Evolutionary conservation across 768 basidiomycete genomes (phyloP), one percentile per base, ranked within the genome.

Genomic region (Leccinum barrowsii): DNA sequence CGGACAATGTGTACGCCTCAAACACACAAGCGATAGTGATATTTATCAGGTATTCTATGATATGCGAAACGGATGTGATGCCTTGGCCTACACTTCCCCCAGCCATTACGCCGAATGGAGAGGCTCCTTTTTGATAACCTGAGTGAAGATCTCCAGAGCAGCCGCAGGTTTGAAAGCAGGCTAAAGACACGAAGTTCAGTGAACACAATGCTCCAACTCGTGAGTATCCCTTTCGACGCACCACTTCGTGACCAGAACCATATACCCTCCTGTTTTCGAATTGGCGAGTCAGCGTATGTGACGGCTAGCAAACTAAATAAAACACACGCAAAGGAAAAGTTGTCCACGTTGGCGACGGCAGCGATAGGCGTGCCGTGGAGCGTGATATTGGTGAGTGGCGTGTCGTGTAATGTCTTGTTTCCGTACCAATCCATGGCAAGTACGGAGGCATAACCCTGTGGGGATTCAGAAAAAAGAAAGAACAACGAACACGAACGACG

Each of bases 311-410:
- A 37, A 37, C 15, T 0, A 37, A 35, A 34, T 12, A 34, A 12
- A 21, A 79, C 85, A 65, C 57, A 86, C 85, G 84, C 86, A 68
- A 87, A 88, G 0, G 82, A 76, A 65, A 87, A 86, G 58, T 85
- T 84, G 59, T 83, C 84, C 34, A 87, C 81, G 51, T 86, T 86
- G 66, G 84, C 80, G 17, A 86, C 76, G 0, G 84, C 80, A 0
- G 83, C 86, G 6, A 87, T 79, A 0, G 82, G 62, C 5, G 67
- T 70, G 2, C 80, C 83, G 34, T 76, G 50, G 26, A 87, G 78
- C 0, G 85, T 85, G 73, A 87, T 85, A 58, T 85, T 85, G 5
- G 62, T 77, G 17, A 78, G 74, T 15, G 76, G 74, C 2, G 77
- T 79, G 30, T 62, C 65, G 55, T 75, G 75, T 19, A 80, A 64